These are phyloP conservation scores for Aspergillus sp. DNA, from an alignment of 2,329 filamentous ascomycete species.

Conservation along the genomic window DNA sequence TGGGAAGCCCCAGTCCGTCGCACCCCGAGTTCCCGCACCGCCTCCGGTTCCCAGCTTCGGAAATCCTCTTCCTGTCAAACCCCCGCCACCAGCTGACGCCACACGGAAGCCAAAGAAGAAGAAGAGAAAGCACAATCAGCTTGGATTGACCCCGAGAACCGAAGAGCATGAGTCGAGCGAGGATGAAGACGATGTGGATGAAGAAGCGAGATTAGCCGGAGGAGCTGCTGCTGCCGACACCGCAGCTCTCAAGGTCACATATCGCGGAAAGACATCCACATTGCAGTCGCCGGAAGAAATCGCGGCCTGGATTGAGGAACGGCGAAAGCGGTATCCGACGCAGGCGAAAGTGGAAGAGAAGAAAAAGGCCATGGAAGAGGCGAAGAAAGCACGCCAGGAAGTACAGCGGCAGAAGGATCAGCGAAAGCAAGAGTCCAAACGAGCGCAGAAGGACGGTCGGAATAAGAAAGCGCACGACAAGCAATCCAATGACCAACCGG, in stretches of 20 bases:
- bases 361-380: constrained; percentile 65
- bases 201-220: constrained; percentile 45
- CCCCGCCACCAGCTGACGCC: constrained; percentile 39
- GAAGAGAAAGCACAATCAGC: constrained; percentile 49
- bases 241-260: constrained; percentile 53
- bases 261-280: constrained; percentile 56
- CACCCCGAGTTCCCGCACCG: constrained; percentile 39
- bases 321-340: constrained; percentile 79
- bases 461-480: constrained; percentile 25
- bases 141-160: constrained; percentile 50
- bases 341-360: constrained; percentile 65
- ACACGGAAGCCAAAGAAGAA: constrained; percentile 42
- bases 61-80: constrained; percentile 46
- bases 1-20: constrained; percentile 33
- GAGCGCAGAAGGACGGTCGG: constrained; percentile 35
- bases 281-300: constrained; percentile 66
- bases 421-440: constrained; percentile 38
- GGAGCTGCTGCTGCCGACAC: constrained; percentile 22
- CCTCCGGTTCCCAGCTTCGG: constrained; percentile 50
- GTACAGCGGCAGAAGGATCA: constrained; percentile 43
- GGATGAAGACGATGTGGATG: constrained; percentile 49
- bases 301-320: constrained; percentile 76
- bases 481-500: constrained; percentile 25
- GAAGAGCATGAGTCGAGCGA: constrained; percentile 50
- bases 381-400: constrained; percentile 50